phyloP scores from a whole-genome alignment of 176 grass and related monocot species.

The Triticum urartu region DNA sequence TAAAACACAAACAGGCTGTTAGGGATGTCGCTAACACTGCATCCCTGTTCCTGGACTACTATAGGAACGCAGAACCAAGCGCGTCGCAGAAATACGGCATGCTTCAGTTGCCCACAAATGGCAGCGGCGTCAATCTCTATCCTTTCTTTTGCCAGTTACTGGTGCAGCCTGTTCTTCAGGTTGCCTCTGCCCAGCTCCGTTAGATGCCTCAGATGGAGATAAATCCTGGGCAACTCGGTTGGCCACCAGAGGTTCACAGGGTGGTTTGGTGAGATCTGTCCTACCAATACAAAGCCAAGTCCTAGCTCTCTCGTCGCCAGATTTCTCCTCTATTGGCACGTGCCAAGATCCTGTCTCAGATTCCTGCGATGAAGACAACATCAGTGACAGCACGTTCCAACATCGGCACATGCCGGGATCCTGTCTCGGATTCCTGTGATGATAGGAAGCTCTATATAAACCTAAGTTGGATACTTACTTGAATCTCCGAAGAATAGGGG shows the following conservation, averaged over 20 bases:
- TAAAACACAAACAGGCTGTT: not conserved
- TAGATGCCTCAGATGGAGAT: not conserved
- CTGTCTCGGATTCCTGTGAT: constrained; percentile 51
- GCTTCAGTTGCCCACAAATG: not conserved
- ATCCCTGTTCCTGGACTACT: constrained; percentile 7
- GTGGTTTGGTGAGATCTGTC: constrained; percentile 7
- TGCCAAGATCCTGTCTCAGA: constrained; percentile 81
- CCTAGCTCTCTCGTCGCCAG: constrained; percentile 55
- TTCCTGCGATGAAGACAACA: constrained; percentile 46
- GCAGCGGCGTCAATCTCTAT: constrained; percentile 41
- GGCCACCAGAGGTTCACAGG: not conserved
- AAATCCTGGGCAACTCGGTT: not conserved
- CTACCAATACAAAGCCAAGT: constrained; percentile 87
- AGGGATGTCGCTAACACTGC: not conserved
- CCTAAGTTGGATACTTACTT: constrained; percentile 41
- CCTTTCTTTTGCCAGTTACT: constrained; percentile 70
- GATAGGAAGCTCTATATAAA: not conserved
- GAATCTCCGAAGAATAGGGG: constrained; percentile 79
- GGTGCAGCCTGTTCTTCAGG: constrained; percentile 29
- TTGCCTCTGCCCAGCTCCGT: not conserved
- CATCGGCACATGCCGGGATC: not conserved
- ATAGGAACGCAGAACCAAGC: not conserved
- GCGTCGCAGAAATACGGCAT: not conserved
- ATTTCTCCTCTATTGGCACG: constrained; percentile 66
- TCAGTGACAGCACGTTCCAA: not conserved